A percentile compares a stretch with the other conserved stretches of the same genome.
These are phyloP conservation scores for Trypanosoma boissoni DNA, from an alignment of 208 protist species.

Conservation along the genomic window DNA sequence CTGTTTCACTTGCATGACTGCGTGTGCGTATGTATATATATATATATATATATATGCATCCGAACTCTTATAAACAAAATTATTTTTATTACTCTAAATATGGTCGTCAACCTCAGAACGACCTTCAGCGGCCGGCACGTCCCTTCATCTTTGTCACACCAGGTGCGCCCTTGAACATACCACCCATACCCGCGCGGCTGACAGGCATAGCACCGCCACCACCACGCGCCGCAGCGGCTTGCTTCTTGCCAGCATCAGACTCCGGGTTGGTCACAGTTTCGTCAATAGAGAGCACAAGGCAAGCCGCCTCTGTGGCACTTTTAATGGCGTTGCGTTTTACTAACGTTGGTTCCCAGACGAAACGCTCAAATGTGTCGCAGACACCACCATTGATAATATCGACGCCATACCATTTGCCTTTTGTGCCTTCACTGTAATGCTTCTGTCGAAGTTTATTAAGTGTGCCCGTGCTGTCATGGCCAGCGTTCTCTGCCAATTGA, in stretches of 20 bases:
- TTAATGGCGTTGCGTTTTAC: slow-evolving; percentile 99
- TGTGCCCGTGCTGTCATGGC: slow-evolving; percentile 99
- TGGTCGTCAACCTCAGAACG: background rate
- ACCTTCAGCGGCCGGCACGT: slow-evolving; percentile 26
- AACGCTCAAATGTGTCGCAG: slow-evolving; percentile 96
- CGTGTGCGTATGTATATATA: background rate
- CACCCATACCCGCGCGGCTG: slow-evolving; percentile 90
- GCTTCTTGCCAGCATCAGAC: slow-evolving; percentile 88
- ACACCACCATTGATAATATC: slow-evolving; percentile 98
- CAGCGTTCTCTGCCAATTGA: slow-evolving; percentile 98
- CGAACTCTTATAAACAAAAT: background rate
- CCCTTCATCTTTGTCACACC: slow-evolving; percentile 88
- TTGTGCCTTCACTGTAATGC: slow-evolving; percentile 82
- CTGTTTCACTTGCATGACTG: slow-evolving; percentile 3
- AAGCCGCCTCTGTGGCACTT: slow-evolving; percentile 99
- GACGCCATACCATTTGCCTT: slow-evolving; percentile 96
- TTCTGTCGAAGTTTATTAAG: slow-evolving; percentile 99
- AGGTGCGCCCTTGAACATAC: slow-evolving; percentile 89
- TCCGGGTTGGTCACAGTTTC: slow-evolving; percentile 98
- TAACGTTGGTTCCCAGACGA: slow-evolving; percentile 99
- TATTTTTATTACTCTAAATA: background rate
- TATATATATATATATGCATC: slow-evolving; percentile 4
- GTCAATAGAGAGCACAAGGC: slow-evolving; percentile 99
- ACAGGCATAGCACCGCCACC: slow-evolving; percentile 78
- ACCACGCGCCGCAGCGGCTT: slow-evolving; percentile 59